Evolutionary conservation across 1,139 yeast genomes (phyloP), one percentile per base, ranked within the genome.

Genomic region (Pichia sp.): DNA sequence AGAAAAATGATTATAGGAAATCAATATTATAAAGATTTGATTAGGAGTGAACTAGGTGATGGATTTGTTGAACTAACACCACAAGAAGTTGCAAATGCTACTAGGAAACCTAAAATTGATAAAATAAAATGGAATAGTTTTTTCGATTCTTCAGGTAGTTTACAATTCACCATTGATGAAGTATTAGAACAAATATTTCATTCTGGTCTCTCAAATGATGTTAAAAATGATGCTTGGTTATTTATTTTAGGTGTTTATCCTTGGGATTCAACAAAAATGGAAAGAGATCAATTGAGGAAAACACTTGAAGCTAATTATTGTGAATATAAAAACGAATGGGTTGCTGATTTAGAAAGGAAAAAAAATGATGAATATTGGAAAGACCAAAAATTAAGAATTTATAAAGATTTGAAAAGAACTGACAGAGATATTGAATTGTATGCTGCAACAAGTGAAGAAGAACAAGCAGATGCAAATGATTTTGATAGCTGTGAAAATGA

Each of bases 381-480:
- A 55, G 97, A 85, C 63, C 97, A 88, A 59, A 80, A 80, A 49
- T 78, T 77, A 46, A 72, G 97, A 46, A 89, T 93, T 49, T 95
- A 89, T 54, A 91, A 91, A 61, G 99, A 91, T 63, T 85, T 91
- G 22, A 85, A 82, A 50, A 72, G 99, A 50, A 91, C 96, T 6
- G 98, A 91, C 62, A 71, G 98, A 34, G 72, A 81, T 38, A 61
- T 88, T 41, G 72, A 76, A 1, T 62, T 89, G 7, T 84, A 80
- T 64, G 71, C 73, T 54, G 73, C 71, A 32, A 65, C 67, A 43
- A 77, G 59, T 23, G 57, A 51, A 2, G 59, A 52, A 6, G 69
- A 64, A 35, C 66, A 66, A 4, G 72, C 71, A 1, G 77, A 74
- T n/a, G 34, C 19, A 23, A 61, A 68, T 36, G 69, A 74, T 24